Evolutionary conservation across 192 early-diverging fungal species (phyloP), one percentile per base, ranked within the genome.

Genomic region (Backusella mclennaniae): DNA sequence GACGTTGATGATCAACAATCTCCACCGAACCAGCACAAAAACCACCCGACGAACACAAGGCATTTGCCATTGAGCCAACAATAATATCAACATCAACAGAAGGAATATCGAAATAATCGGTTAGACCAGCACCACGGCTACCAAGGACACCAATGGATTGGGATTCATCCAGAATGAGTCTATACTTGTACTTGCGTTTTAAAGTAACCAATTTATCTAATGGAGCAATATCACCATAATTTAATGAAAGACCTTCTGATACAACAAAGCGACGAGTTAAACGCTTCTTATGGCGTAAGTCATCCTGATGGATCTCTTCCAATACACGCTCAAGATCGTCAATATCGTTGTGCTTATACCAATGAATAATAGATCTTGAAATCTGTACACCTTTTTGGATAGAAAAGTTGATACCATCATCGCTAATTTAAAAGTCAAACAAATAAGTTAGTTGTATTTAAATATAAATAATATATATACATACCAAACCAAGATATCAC

Each of bases 331-430:
- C 96, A 23, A 99, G 84, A 79, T 99, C 96, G 12, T 90, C 85
- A 93, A 99, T 94, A 79, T 99, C 96, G 82, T 99, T 98, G 88
- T 99, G 97, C 77, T 97, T 97, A 82, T 90, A 99, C 87, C 88
- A 96, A 77, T 91, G 90, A 67, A 99, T 88, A 79, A 87, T 93
- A 69, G 93, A 95, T 59, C 97, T 87, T 21, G 96, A 96, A 52
- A 98, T 93, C 76, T 91, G 89, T 26, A 95, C 87, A 35, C 96
- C 96, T 80, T 96, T 96, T 76, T 97, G 95, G 71, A 97, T 86
- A 7, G 95, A 88, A 88, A 97, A 96, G 79, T 87, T 93, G 76
- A 94, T 89, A 53, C 90, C 93, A 35, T 96, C 95, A 78, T 99
- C 97, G 72, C 95, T 95, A 78, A 53, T 35, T 41, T 41, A 19